Evolutionary conservation across 768 basidiomycete genomes (phyloP), one percentile per base, ranked within the genome.

Genomic region (Suillus luteus): DNA sequence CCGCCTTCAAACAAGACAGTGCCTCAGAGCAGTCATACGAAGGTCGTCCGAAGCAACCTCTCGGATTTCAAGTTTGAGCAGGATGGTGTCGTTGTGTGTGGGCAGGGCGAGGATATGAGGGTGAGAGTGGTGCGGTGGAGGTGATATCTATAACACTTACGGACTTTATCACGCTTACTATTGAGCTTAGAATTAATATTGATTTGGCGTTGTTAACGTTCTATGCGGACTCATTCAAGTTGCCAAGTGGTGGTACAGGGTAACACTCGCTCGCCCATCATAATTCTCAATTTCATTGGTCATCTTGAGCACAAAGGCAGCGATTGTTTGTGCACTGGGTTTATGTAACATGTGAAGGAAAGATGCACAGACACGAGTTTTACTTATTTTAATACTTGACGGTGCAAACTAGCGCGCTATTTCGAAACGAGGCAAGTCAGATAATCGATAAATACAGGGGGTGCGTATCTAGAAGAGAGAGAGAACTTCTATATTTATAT

Each of bases 91-190:
- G 7, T 65, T 11, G 41, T 76, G 61, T 66, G 63, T 46, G 55
- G 61, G 9, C 24, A 51, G 0, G 43, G 54, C 9, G 62, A 59
- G 2, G 58, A 15, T 8, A 6, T 76, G 38, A 57, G 61, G 40
- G 61, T 76, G 55, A 67, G 66, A 61, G 75, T 76, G 51, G 43
- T 73, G 41, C 65, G 73, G 46, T 74, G 73, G 73, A 61, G 70
- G 33, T 74, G 73, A 75, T 61, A 68, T 54, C 17, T 46, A 57
- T 57, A 57, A 40, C 24, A 57, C 55, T 40, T 40, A 4, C n/a
- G 24, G 27, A 17, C 14, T 31, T 37, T 22, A 7, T 22, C n/a
- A 22, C 22, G 24, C 17, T 57, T 57, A 57, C 19, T 54, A 54
- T 54, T 51, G 15, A 4, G 52, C 33, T n/a, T 54, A 11, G 52